These are phyloP conservation scores for Leptomonas pyrrhocoris DNA, from an alignment of 208 protist species.

Conservation along the genomic window DNA sequence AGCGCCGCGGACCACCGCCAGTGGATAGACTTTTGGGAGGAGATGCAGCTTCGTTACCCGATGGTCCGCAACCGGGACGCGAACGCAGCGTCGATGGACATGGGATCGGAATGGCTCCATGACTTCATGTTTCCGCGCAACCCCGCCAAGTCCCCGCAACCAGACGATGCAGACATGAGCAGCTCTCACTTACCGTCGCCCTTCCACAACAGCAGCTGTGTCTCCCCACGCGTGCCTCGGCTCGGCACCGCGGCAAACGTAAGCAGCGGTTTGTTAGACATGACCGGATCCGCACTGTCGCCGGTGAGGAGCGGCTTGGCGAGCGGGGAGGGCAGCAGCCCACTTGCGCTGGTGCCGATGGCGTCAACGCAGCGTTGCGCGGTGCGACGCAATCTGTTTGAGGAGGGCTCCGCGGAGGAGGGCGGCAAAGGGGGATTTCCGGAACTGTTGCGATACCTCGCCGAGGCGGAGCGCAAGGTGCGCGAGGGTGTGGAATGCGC, in stretches of 20 bases:
- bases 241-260: neutral
- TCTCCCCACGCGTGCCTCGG: conserved; percentile 11
- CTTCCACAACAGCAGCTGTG: conserved; percentile 18
- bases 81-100: conserved; percentile 3
- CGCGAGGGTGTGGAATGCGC: conserved; percentile 17
- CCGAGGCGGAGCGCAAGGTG: conserved; percentile 10
- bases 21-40: conserved; percentile 52
- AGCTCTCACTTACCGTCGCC: conserved; percentile 5
- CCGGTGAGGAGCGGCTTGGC: neutral
- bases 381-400: neutral
- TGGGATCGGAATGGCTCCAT: neutral
- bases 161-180: neutral
- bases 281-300: neutral
- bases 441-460: neutral
- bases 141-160: neutral
- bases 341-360: neutral
- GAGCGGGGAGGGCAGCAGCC: neutral
- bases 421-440: too few relatives aligned
- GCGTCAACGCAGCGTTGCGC: neutral
- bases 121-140: conserved; percentile 19
- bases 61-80: conserved; percentile 29
- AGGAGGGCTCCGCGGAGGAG: neutral
- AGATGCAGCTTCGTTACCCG: conserved; percentile 38
- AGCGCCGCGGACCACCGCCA: conserved; percentile 37
- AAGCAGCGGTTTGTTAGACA: neutral